Evolutionary conservation across 2,329 filamentous ascomycete genomes (phyloP), one percentile per base, ranked within the genome.

Genomic region (Xylaria digitata): DNA sequence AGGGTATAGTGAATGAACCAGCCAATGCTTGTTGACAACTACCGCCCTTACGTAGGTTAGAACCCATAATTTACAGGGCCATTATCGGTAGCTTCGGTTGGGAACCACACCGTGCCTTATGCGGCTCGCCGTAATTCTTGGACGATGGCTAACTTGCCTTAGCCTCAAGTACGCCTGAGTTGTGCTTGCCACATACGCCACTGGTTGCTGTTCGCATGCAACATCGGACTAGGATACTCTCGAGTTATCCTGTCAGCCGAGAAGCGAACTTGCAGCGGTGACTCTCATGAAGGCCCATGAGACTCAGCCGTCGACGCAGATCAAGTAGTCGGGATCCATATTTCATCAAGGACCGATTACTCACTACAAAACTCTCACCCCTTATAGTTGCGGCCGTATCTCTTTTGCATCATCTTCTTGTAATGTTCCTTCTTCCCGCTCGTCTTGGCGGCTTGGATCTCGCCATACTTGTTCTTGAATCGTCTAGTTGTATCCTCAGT

Each of bases 371-470:
- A 7, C 13, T 53, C 21, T 75, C 73, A 74, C 59, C 69, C 68
- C 58, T 77, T 78, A 57, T 71, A 69, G 56, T 67, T 69, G 45
- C 70, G 72, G 30, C 76, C 76, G 26, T 78, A 78, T 68, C 76
- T 69, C 66, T 74, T 75, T 61, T 76, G 71, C 76, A 92, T 88
- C 71, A 97, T 79, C 63, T 90, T 90, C 77, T 95, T 95, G 84
- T 97, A 98, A 75, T 92, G 91, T 0, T 87, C 89, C 81, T 95
- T 97, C 83, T 93, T 96, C 59, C 96, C 96, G 74, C 92, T 97
- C 26, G 86, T 88, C 81, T 97, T 98, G 68, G 86, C 86, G 57
- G 85, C 85, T 78, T 97, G 94, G 56, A 98, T 93, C 65, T 95
- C 90, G 63, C 87, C 85, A 80, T 97, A 98, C 80, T 97, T 97